phyloP scores from a whole-genome alignment of 2,329 filamentous ascomycete genomes.

The Aaosphaeria arxii region DNA sequence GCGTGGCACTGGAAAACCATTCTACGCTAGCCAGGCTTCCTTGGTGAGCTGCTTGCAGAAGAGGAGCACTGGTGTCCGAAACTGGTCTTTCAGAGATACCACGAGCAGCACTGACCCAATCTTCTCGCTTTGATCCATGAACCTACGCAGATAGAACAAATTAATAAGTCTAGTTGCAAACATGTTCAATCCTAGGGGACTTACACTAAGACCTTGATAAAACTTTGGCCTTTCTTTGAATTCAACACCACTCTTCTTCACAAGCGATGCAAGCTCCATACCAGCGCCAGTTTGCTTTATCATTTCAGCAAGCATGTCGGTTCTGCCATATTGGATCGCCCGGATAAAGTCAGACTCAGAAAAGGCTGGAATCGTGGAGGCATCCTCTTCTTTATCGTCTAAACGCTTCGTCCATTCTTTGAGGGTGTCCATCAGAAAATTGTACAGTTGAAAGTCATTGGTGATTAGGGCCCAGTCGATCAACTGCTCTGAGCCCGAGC shows the following conservation, averaged over 20 bases:
- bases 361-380: constrained; percentile 6
- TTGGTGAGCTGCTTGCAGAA: constrained; percentile 56
- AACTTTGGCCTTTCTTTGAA: constrained; percentile 63
- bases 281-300: constrained; percentile 67
- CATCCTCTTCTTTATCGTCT: background rate
- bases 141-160: constrained; percentile 34
- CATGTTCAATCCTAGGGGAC: background rate
- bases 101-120: constrained; percentile 69
- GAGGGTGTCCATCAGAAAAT: constrained; percentile 56
- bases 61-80: constrained; percentile 50
- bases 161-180: background rate
- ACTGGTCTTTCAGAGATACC: constrained; percentile 18
- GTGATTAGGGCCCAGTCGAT: constrained; percentile 49
- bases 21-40: constrained; percentile 67
- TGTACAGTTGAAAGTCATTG: constrained; percentile 55
- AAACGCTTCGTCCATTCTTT: constrained; percentile 41
- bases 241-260: constrained; percentile 63
- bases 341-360: constrained; percentile 28
- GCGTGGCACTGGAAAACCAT: constrained; percentile 73
- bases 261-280: constrained; percentile 65
- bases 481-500: constrained; percentile 10
- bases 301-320: constrained; percentile 59
- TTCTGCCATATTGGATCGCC: constrained; percentile 48
- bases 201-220: constrained; percentile 69
- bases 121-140: constrained; percentile 68